Percentiles rank a stretch among this genome's conserved stretches.
These are phyloP conservation scores for Candida ulmi DNA, from an alignment of 805 yeast species.

Conservation along the genomic window DNA sequence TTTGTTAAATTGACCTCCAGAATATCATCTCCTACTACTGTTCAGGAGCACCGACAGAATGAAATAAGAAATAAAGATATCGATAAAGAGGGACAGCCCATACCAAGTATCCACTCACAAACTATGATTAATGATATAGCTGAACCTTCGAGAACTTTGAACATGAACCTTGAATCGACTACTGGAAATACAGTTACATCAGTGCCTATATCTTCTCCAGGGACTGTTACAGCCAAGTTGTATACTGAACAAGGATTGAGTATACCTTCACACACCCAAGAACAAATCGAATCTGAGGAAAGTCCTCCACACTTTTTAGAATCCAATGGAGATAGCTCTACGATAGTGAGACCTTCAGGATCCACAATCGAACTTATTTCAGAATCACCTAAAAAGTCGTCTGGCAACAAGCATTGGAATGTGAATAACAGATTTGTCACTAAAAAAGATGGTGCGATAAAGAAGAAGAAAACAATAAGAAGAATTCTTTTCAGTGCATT, in stretches of 20 bases:
- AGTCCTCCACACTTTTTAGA: neutral
- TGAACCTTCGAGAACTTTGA: too few relatives aligned
- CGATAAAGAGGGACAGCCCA: too few relatives aligned
- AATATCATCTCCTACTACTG: neutral
- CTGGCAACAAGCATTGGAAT: slow-evolving; percentile 3
- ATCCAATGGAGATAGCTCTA: too few relatives aligned
- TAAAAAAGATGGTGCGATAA: neutral
- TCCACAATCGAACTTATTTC: neutral
- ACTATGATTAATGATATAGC: too few relatives aligned
- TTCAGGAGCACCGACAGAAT: slow-evolving; percentile 9
- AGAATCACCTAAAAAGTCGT: neutral
- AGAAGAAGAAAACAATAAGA: slow-evolving; percentile 12
- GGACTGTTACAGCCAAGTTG: slow-evolving; percentile 3
- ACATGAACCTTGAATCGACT: too few relatives aligned
- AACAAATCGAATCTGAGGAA: neutral
- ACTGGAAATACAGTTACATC: slow-evolving; percentile 5
- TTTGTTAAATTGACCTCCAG: too few relatives aligned
- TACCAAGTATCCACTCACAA: too few relatives aligned
- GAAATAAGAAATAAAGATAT: too few relatives aligned
- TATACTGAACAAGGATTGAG: neutral
- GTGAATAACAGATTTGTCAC: slow-evolving; percentile 12
- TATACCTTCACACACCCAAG: neutral
- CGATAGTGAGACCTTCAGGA: neutral
- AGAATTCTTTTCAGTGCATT: slow-evolving; percentile 13
- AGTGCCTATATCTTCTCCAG: neutral